Evolutionary conservation across 768 basidiomycete genomes (phyloP).

Genomic region (Lentinula boryana): DNA sequence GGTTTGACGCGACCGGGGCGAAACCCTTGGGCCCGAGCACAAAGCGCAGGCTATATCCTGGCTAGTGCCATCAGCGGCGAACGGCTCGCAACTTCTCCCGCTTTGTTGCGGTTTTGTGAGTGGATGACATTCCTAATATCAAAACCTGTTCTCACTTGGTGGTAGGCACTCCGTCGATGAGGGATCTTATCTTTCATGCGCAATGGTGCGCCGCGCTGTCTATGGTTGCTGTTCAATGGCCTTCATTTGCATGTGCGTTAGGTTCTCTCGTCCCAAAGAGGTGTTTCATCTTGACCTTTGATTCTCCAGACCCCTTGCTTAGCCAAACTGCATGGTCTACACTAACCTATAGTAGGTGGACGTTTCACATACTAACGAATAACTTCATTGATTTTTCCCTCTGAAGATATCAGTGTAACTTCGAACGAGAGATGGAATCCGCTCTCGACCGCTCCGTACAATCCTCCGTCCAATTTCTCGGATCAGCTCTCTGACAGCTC

Average conservation of each 20-base stretch:
- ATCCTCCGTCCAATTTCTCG: slow-evolving; percentile 64
- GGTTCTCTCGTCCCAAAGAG: background rate
- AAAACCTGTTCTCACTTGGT: background rate
- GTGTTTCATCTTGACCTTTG: background rate
- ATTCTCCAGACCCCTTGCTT: slow-evolving; percentile 73
- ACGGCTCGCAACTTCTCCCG: slow-evolving; percentile 76
- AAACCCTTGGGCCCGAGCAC: slow-evolving; percentile 64
- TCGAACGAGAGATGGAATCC: slow-evolving; percentile 66
- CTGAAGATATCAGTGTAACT: slow-evolving; percentile 68
- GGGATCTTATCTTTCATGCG: slow-evolving; percentile 90
- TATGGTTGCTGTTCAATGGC: slow-evolving; percentile 97
- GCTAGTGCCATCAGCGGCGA: slow-evolving; percentile 94
- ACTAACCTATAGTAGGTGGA: slow-evolving; percentile 58
- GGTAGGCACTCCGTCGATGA: slow-evolving; percentile 83
- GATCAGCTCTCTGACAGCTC: slow-evolving; percentile 64
- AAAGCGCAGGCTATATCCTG: slow-evolving; percentile 83
- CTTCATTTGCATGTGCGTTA: slow-evolving; percentile 77
- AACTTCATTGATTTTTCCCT: background rate
- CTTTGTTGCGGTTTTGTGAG: slow-evolving; percentile 85
- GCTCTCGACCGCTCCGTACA: slow-evolving; percentile 46
- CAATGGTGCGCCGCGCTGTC: slow-evolving; percentile 87
- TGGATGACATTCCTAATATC: slow-evolving; percentile 10
- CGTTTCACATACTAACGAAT: background rate
- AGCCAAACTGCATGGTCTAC: slow-evolving; percentile 88
- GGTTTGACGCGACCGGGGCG: slow-evolving; percentile 54